phyloP scores from a whole-genome alignment of 2,329 filamentous ascomycete species.

The Dactylellina parvicollis region DNA sequence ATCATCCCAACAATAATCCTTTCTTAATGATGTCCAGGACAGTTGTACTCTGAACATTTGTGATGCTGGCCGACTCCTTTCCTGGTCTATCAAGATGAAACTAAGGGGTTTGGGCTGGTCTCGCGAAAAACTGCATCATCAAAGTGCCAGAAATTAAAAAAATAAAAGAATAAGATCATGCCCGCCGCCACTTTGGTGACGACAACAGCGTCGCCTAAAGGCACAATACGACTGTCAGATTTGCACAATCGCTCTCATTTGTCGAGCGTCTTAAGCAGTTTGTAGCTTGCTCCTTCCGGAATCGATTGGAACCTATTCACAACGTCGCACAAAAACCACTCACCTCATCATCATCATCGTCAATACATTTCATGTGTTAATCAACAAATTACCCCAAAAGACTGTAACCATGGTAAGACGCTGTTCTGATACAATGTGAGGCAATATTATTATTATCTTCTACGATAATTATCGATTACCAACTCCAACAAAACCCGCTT shows the following conservation, averaged over 20 bases:
- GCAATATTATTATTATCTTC: slow-evolving; percentile 17
- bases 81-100: slow-evolving; percentile 51
- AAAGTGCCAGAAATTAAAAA: slow-evolving; percentile 17
- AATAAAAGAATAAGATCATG: slow-evolving; percentile 12
- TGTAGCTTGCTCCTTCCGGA: slow-evolving; percentile 26
- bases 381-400: neutral
- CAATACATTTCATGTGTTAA: slow-evolving; percentile 4
- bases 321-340: slow-evolving; percentile 5
- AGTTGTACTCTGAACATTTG: neutral
- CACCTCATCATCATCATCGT: too few species aligned
- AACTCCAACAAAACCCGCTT: neutral
- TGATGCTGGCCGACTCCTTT: slow-evolving; percentile 16
- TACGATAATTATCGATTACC: slow-evolving; percentile 11
- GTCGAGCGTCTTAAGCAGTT: neutral
- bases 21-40: neutral
- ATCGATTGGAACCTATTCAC: slow-evolving; percentile 3
- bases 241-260: slow-evolving; percentile 24
- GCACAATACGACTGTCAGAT: slow-evolving; percentile 7
- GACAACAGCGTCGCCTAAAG: slow-evolving; percentile 21
- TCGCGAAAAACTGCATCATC: slow-evolving; percentile 15
- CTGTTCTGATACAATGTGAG: slow-evolving; percentile 31
- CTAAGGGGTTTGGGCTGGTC: slow-evolving; percentile 40
- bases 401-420: slow-evolving; percentile 48
- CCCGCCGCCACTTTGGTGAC: slow-evolving; percentile 22
- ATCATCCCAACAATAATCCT: slow-evolving; percentile 1